phyloP scores from a whole-genome alignment of 805 yeast species.

The Lipomyces orientalis region DNA sequence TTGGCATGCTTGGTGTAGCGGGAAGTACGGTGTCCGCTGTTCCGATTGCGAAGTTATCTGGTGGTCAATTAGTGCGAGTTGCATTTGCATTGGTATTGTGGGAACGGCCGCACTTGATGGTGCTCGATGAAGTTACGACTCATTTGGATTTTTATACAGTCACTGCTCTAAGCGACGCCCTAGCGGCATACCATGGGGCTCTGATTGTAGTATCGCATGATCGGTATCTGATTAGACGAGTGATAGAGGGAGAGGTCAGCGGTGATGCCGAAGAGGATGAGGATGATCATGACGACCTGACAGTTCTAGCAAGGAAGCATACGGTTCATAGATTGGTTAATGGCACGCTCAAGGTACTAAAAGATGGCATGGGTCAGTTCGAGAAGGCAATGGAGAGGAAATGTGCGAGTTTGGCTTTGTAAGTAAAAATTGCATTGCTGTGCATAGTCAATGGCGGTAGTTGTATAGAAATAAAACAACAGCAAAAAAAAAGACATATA shows the following conservation, averaged over 20 bases:
- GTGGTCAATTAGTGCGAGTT: constrained; percentile 10
- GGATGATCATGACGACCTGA: constrained; percentile 3
- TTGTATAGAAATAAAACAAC: too few relatives aligned
- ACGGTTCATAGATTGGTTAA: neutral
- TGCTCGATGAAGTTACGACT: constrained; percentile 8
- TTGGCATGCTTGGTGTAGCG: neutral
- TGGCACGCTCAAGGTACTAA: constrained; percentile 1
- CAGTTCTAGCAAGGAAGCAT: neutral
- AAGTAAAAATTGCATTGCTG: neutral
- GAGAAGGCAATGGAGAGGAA: neutral
- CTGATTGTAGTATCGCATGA: constrained; percentile 10
- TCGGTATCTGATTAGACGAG: constrained; percentile 4
- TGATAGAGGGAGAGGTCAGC: neutral
- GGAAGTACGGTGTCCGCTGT: neutral
- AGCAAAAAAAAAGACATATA: too few relatives aligned
- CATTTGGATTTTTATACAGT: constrained; percentile 9
- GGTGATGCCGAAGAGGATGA: constrained; percentile 1
- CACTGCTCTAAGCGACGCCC: constrained; percentile 2
- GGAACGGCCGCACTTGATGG: constrained; percentile 4
- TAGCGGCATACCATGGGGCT: neutral
- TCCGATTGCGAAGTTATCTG: constrained; percentile 1
- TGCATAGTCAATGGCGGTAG: too few relatives aligned
- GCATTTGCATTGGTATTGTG: constrained; percentile 2
- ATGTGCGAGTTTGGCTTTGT: neutral
- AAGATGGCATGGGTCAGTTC: constrained; percentile 2